Evolutionary conservation across 345 rosid species (phyloP), one percentile per base, ranked within the genome.

Genomic region (Brassica carinata): DNA sequence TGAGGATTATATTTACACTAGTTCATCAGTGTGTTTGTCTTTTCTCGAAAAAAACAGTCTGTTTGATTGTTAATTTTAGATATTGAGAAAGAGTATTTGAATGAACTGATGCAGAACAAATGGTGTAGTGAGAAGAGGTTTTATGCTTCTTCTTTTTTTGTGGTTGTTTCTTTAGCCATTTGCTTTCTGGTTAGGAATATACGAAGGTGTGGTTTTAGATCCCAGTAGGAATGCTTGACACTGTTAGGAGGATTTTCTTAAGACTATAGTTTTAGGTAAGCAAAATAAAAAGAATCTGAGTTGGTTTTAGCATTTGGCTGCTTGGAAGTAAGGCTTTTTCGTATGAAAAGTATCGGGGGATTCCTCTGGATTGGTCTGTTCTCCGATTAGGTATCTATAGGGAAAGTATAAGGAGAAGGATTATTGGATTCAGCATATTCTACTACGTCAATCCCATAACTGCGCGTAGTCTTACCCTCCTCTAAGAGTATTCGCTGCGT

Each of bases 271-370:
- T 14, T 14, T 51, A 51, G 18, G 17, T 48, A 48, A 11, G 55
- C 26, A 29, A 11, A 34, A 34, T 0, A 11, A 13, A 43, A 11
- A 11, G 10, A 43, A 43, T 3, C 18, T 13, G 66, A 64, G 43
- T 71, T 64, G 23, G 71, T 71, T 62, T 48, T 51, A 48, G n/a
- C 23, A 66, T 66, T 79, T 13, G 51, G 74, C 14, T n/a, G 57
- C 15, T 29, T 30, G 17, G 64, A 63, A 63, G 26, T 38, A 17
- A 64, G 17, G 34, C 51, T 43, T 43, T 10, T 14, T 10, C 0
- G 55, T n/a, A 51, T 51, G 18, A 51, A 51, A 10, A 9, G 48
- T 10, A 9, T 10, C 3, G 48, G 10, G 11, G 8, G 10, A 11
- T 55, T 14, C 26, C 38, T 55, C 34, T 19, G 66, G n/a, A 57